phyloP scores from a whole-genome alignment of 331 rosid species.

The Pyracantha coccinea region DNA sequence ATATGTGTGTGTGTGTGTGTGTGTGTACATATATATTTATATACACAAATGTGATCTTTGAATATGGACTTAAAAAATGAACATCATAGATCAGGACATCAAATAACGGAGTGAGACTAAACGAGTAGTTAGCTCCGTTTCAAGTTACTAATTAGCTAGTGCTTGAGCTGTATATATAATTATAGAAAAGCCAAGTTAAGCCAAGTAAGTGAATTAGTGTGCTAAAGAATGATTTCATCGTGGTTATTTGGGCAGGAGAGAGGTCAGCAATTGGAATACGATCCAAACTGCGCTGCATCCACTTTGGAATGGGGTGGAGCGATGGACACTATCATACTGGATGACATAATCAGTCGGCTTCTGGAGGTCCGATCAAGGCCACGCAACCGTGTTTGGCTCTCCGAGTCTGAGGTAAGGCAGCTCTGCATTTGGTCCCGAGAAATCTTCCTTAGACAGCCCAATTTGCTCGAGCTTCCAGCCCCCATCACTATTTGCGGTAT shows the following conservation, averaged over 20 bases:
- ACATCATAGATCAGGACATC: too few relatives aligned
- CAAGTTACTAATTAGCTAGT: too few relatives aligned
- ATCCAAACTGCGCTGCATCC: slow-evolving; percentile 32
- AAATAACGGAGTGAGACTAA: too few relatives aligned
- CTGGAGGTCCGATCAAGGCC: slow-evolving; percentile 72
- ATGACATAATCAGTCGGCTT: slow-evolving; percentile 75
- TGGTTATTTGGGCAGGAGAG: neutral
- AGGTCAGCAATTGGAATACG: neutral
- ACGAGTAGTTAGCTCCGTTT: too few relatives aligned
- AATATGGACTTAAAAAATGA: too few relatives aligned
- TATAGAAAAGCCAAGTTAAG: too few relatives aligned
- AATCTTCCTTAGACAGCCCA: slow-evolving; percentile 63
- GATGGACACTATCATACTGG: slow-evolving; percentile 57
- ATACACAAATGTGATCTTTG: too few relatives aligned
- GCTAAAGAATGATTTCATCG: too few relatives aligned
- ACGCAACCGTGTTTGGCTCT: slow-evolving; percentile 68
- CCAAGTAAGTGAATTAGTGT: too few relatives aligned
- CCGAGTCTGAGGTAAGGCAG: slow-evolving; percentile 81
- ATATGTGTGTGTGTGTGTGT: too few relatives aligned
- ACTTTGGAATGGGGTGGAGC: slow-evolving; percentile 24
- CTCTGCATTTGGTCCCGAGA: slow-evolving; percentile 56
- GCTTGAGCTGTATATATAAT: too few relatives aligned
- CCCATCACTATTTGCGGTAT: slow-evolving; percentile 83
- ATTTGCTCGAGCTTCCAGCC: slow-evolving; percentile 85
- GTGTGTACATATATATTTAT: too few relatives aligned